Evolutionary conservation across 441 rosid species (phyloP).

Genomic region (Syzygium malaccense): DNA sequence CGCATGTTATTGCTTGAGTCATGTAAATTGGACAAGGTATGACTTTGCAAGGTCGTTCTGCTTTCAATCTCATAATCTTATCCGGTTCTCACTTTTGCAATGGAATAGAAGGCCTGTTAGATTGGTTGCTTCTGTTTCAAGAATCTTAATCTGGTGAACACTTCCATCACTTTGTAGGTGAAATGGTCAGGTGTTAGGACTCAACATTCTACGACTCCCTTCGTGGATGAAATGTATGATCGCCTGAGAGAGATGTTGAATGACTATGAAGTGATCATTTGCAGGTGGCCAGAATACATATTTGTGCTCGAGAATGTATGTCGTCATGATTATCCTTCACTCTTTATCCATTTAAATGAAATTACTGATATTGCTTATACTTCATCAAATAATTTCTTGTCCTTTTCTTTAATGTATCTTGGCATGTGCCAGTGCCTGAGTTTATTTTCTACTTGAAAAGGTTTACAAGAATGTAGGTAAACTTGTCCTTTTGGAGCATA

Average conservation of each 20-base stretch:
- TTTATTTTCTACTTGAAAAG: neutral
- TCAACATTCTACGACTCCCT: slow-evolving; percentile 92
- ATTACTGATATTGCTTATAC: neutral
- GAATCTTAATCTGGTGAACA: neutral
- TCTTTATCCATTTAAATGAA: neutral
- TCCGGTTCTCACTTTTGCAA: neutral
- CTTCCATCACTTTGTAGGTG: slow-evolving; percentile 47
- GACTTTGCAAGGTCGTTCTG: neutral
- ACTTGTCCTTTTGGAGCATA: neutral
- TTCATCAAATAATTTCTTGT: neutral
- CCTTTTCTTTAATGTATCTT: neutral
- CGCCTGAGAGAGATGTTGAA: slow-evolving; percentile 67
- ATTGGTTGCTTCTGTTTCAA: neutral
- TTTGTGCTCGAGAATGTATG: slow-evolving; percentile 91
- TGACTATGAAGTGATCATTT: slow-evolving; percentile 86
- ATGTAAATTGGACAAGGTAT: slow-evolving; percentile 92
- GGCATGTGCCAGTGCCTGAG: neutral
- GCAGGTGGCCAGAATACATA: slow-evolving; percentile 96
- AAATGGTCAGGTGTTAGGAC: slow-evolving; percentile 97
- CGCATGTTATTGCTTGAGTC: slow-evolving; percentile 84
- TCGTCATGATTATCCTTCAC: neutral
- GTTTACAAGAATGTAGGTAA: neutral
- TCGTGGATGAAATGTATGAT: slow-evolving; percentile 90
- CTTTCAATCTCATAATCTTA: neutral
- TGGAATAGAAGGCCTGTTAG: neutral